phyloP scores from a whole-genome alignment of 2,329 filamentous ascomycete species.

The Monilinia vaccinii-corymbosi region DNA sequence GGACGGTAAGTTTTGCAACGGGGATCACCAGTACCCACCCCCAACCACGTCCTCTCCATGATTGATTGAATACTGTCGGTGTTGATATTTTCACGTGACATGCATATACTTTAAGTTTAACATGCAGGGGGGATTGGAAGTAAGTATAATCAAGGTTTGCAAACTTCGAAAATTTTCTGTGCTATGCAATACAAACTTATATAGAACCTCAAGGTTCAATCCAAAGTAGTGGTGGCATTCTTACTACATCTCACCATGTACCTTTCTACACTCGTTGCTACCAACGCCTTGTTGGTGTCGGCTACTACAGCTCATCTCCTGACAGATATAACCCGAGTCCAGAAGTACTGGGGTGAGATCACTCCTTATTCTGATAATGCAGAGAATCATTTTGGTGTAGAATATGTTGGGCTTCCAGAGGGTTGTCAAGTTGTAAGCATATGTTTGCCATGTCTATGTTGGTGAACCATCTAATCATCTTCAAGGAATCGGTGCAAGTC shows the following conservation, averaged over 20 bases:
- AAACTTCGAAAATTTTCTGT: not conserved
- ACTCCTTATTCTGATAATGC: slow-evolving; percentile 39
- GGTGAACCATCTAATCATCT: not conserved
- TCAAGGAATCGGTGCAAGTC: slow-evolving; percentile 34
- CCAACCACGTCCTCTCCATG: not conserved
- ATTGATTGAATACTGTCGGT: not conserved
- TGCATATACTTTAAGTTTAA: not conserved
- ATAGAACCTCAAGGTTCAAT: not conserved
- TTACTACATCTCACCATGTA: not conserved
- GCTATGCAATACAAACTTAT: not conserved
- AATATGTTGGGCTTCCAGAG: slow-evolving; percentile 38
- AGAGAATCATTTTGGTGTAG: slow-evolving; percentile 38
- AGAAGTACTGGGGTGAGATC: slow-evolving; percentile 37
- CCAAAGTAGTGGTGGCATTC: not conserved
- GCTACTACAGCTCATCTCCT: slow-evolving; percentile 14
- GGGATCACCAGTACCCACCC: not conserved
- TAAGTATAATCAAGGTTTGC: too few relatives aligned
- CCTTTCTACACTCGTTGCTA: not conserved
- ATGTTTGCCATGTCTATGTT: not conserved
- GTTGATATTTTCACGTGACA: not conserved
- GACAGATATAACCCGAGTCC: slow-evolving; percentile 28
- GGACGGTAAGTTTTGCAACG: not conserved
- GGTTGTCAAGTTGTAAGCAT: slow-evolving; percentile 41
- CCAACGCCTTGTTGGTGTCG: not conserved
- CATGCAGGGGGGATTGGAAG: not conserved